A percentile compares a stretch with the other conserved stretches of the same genome.
Evolutionary conservation across 495 filamentous ascomycete species (phyloP).

Genomic region (Pyronema domesticum): DNA sequence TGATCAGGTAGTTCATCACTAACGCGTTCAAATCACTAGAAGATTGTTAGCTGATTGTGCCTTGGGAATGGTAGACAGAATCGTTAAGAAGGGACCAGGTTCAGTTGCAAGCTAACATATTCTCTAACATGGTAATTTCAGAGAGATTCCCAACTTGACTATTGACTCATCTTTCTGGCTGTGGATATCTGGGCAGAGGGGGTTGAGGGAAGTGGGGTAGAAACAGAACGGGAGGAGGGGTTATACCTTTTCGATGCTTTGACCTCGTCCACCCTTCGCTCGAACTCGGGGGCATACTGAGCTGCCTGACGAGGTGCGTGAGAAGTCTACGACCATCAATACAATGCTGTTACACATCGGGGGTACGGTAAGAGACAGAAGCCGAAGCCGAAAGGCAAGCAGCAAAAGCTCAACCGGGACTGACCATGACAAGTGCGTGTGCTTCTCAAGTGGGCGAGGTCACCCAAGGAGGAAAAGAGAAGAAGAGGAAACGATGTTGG

Average conservation of each 20-base stretch:
- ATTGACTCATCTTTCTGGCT: slow-evolving; percentile 56
- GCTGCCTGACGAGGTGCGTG: slow-evolving; percentile 13
- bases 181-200: slow-evolving; percentile 10
- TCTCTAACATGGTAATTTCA: slow-evolving; percentile 77
- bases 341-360: not conserved
- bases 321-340: slow-evolving; percentile 3
- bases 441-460: too few species aligned
- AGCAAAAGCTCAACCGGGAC: too few species aligned
- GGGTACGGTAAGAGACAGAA: too few species aligned
- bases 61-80: slow-evolving; percentile 7
- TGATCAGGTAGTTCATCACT: slow-evolving; percentile 94
- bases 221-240: slow-evolving; percentile 1
- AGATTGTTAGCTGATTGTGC: not conserved
- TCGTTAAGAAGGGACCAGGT: slow-evolving; percentile 6
- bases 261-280: slow-evolving; percentile 64
- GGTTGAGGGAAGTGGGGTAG: slow-evolving; percentile 4
- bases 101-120: slow-evolving; percentile 63
- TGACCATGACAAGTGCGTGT: too few species aligned
- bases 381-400: too few species aligned
- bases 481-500: too few species aligned
- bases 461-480: too few species aligned
- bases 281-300: slow-evolving; percentile 35
- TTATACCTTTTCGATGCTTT: slow-evolving; percentile 82
- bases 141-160: slow-evolving; percentile 99
- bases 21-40: slow-evolving; percentile 81